These are phyloP conservation scores for Flaveria floridana DNA, from an alignment of 140 eudicot species.

Conservation along the genomic window DNA sequence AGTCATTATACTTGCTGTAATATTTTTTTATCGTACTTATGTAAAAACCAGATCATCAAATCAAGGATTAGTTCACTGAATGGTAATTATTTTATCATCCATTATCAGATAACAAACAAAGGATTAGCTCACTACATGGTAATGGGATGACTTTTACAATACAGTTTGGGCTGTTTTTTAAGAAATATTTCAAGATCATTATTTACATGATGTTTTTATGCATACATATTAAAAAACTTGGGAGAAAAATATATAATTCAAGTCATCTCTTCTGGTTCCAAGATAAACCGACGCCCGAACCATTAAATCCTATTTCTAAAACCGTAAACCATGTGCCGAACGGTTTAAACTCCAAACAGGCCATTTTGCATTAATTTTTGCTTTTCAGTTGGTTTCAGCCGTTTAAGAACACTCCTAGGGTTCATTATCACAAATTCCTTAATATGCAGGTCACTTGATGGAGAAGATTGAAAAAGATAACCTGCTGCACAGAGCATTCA, in stretches of 20 bases:
- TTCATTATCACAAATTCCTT: not conserved
- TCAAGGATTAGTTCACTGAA: too few species aligned
- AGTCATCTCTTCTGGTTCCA: not conserved
- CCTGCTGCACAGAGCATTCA: slow-evolving; percentile 89
- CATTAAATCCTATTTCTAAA: not conserved
- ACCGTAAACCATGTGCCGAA: not conserved
- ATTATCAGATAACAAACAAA: not conserved
- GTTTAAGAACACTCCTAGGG: not conserved
- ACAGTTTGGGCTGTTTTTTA: not conserved
- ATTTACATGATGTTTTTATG: not conserved
- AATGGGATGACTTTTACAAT: not conserved
- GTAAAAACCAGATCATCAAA: too few species aligned
- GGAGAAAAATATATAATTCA: not conserved
- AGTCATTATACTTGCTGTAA: not conserved
- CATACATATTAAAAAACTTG: not conserved
- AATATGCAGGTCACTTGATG: slow-evolving; percentile 86
- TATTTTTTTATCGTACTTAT: too few species aligned
- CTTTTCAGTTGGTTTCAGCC: not conserved
- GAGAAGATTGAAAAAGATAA: slow-evolving; percentile 76
- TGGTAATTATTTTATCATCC: too few species aligned
- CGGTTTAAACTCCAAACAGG: not conserved
- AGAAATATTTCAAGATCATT: not conserved
- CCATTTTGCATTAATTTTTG: not conserved
- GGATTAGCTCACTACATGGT: not conserved
- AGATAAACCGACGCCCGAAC: not conserved